Conservation (phyloP, 1,139 yeast genomes). For the Arxiozyma telluris region DNA sequence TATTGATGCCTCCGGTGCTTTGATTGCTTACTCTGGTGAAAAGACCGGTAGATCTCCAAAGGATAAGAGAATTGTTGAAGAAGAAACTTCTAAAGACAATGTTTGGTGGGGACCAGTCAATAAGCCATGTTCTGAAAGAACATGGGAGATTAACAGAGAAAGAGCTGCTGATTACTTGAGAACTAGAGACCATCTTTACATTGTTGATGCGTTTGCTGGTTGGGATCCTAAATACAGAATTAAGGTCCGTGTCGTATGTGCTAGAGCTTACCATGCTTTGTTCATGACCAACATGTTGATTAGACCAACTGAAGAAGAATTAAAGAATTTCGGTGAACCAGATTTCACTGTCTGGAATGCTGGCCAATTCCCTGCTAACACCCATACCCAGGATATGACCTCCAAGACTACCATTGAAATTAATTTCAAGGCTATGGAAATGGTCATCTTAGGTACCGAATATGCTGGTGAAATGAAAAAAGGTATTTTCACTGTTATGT, state of each 20-base stretch:
- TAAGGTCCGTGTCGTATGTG: slow-evolving; percentile 94
- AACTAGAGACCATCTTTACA: slow-evolving; percentile 90
- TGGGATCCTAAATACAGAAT: slow-evolving; percentile 99
- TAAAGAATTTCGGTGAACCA: slow-evolving; percentile 88
- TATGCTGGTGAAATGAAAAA: slow-evolving; percentile 99
- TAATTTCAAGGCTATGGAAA: slow-evolving; percentile 95
- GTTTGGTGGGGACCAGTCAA: slow-evolving; percentile 99
- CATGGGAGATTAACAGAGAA: slow-evolving; percentile 93
- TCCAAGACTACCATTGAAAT: slow-evolving; percentile 93
- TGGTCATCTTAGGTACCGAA: slow-evolving; percentile 97
- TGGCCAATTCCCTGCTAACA: slow-evolving; percentile 98
- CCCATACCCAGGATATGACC: slow-evolving; percentile 95
- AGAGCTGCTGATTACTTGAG: slow-evolving; percentile 96
- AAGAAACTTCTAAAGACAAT: slow-evolving; percentile 69
- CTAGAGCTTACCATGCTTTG: slow-evolving; percentile 96
- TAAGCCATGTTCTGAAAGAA: slow-evolving; percentile 86
- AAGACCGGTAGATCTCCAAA: slow-evolving; percentile 98
- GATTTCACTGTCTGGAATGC: slow-evolving; percentile 98
- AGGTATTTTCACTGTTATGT: slow-evolving; percentile 98
- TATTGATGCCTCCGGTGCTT: slow-evolving; percentile 87
- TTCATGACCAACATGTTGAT: slow-evolving; percentile 98
- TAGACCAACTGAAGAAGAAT: slow-evolving; percentile 87
- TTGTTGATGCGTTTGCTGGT: slow-evolving; percentile 95
- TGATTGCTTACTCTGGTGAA: slow-evolving; percentile 90
- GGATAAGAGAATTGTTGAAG: slow-evolving; percentile 97